Evolutionary conservation across 768 basidiomycete genomes (phyloP), one percentile per base, ranked within the genome.

Genomic region (Tubosaeta brunneosetosa): DNA sequence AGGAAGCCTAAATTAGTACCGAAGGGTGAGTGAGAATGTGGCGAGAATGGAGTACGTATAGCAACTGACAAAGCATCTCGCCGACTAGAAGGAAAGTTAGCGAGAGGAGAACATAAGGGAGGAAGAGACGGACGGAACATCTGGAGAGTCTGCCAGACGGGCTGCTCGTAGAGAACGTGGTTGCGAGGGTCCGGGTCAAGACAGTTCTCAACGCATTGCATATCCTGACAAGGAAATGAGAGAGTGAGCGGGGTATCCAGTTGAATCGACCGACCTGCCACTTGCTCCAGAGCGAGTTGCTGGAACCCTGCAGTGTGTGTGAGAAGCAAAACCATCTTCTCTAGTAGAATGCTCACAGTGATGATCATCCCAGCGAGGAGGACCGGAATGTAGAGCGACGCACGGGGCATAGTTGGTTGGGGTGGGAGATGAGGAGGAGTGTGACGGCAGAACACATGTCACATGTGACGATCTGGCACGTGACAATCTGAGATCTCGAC

Each of bases 181-280:
- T 74, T 73, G 3, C 63, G 55, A 2, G 84, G 79, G 68, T 90
- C 74, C 34, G 80, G 79, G 57, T 85, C 78, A 44, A 68, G 67
- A 68, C 95, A 98, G 69, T 94, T 89, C 77, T 92, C 92, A 41
- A 97, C 94, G 65, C 95, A 98, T 84, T 97, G 92, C 91, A 97
- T 95, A 68, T 98, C 95, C 85, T 88, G 55, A 12, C 47, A 44
- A 33, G 17, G 38, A 27, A 53, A 54, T 46, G 57, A 47, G 53
- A 13, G 19, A 42, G 45, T 49, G 47, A 25, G 27, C 52, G 36
- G 34, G 32, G 49, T 22, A 49, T n/a, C 16, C 29, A 27, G 10
- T 38, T 14, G 14, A 25, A 38, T 63, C 19, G 34, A 32, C 76
- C 61, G 55, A 73, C 86, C 85, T 91, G 90, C 80, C 81, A 92